Evolutionary conservation across 345 rosid genomes (phyloP).

Genomic region (Bruguiera sexangula): DNA sequence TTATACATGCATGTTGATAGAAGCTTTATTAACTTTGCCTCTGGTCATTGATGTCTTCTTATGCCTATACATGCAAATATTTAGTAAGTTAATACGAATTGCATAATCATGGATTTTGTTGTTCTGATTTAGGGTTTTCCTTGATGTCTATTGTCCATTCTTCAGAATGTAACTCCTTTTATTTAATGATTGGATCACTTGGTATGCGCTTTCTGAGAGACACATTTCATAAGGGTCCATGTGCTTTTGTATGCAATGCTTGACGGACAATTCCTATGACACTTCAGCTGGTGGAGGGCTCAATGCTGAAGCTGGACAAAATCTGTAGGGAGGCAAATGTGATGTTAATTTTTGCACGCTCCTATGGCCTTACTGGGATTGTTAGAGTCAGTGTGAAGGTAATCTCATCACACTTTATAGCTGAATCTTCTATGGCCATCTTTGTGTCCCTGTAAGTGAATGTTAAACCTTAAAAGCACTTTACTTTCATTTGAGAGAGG

Average conservation of each 20-base stretch:
- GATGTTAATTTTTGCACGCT: slow-evolving; percentile 85
- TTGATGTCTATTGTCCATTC: neutral
- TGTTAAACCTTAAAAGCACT: neutral
- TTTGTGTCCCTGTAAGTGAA: neutral
- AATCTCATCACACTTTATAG: slow-evolving; percentile 8
- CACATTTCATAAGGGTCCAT: neutral
- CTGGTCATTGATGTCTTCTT: neutral
- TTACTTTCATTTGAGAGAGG: neutral
- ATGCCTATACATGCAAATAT: neutral
- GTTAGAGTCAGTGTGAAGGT: slow-evolving; percentile 92
- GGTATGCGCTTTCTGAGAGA: slow-evolving; percentile 1
- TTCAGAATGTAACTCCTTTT: neutral
- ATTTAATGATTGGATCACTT: slow-evolving; percentile 5
- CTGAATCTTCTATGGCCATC: neutral
- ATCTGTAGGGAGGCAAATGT: slow-evolving; percentile 85
- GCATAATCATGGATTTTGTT: neutral
- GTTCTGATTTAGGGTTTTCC: neutral
- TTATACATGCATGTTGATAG: neutral
- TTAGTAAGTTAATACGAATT: neutral
- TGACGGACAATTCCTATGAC: slow-evolving; percentile 17
- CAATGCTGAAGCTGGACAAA: slow-evolving; percentile 79
- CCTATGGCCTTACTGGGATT: slow-evolving; percentile 90
- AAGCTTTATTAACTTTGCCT: neutral
- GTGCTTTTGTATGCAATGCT: slow-evolving; percentile 4
- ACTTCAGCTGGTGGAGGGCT: slow-evolving; percentile 76